Evolutionary conservation across 2,329 filamentous ascomycete species (phyloP).

Genomic region (Talaromyces piceae): DNA sequence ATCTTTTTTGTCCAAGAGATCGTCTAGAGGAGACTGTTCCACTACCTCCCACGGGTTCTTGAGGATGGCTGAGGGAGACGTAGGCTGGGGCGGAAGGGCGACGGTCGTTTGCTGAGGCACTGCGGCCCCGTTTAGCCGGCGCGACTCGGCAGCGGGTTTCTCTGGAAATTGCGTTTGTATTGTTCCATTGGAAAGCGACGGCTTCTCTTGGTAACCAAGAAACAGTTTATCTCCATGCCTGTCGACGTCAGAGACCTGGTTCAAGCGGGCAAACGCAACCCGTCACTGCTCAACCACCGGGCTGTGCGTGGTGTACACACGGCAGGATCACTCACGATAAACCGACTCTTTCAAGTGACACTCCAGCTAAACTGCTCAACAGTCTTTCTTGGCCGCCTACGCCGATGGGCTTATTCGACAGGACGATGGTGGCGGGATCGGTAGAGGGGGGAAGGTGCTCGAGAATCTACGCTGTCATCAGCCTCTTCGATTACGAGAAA

Average conservation of each 20-base stretch:
- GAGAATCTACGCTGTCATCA: slow-evolving; percentile 36
- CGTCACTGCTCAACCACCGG: no score
- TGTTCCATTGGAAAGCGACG: slow-evolving; percentile 44
- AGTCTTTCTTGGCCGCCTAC: slow-evolving; percentile 48
- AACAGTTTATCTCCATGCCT: slow-evolving; percentile 91
- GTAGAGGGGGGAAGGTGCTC: slow-evolving; percentile 53
- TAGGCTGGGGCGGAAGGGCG: slow-evolving; percentile 54
- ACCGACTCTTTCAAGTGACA: slow-evolving; percentile 51
- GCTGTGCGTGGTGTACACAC: neutral
- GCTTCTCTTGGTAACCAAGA: slow-evolving; percentile 64
- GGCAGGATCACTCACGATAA: slow-evolving; percentile 41
- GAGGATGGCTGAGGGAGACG: slow-evolving; percentile 53
- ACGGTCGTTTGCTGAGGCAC: slow-evolving; percentile 48
- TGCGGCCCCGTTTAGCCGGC: slow-evolving; percentile 32
- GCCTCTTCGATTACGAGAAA: slow-evolving; percentile 13
- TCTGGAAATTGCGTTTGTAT: slow-evolving; percentile 17
- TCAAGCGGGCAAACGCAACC: no score
- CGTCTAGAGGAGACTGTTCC: slow-evolving; percentile 78
- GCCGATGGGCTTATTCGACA: slow-evolving; percentile 55
- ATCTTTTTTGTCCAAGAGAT: slow-evolving; percentile 75
- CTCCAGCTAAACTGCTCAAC: slow-evolving; percentile 45
- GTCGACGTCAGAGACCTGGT: neutral
- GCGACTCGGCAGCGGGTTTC: slow-evolving; percentile 18
- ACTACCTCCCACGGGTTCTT: slow-evolving; percentile 93
- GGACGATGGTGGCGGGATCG: slow-evolving; percentile 48